Base-by-base conservation (phyloP, 371 early-diverging fungal species). In the Polyrhizophydium stewartii region DNA sequence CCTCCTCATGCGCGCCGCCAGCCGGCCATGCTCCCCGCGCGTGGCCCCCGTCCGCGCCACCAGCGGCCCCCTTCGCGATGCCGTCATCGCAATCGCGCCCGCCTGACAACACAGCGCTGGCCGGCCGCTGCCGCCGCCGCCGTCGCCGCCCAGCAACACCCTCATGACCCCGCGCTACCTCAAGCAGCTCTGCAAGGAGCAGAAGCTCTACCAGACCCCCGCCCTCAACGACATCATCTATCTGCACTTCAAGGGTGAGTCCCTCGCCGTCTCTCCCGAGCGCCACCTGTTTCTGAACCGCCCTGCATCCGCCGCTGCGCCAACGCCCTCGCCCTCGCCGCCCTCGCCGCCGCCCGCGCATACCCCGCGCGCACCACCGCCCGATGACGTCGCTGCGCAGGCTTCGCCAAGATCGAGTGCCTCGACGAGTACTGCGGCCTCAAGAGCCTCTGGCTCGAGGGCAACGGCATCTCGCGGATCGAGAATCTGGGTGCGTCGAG, bases 191-290 rank as follows among this genome's bases (percentile, higher is more conserved):
- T 81, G 82, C 59, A 51, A 66, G 12, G 82, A 82, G 64, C 81
- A 83, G 56, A 73, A 80, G 60, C 68, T 75, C 0, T 83, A 83
- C 60, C 61, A 64, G 40, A 82, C 82, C 0, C 81, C 84, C 1
- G 60, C 58, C 50, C 64, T 83, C 25, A 83, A 83, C 60, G 84
- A 83, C 65, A 71, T 69, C 51, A 46, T 83, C 28, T 83, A 80
- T 40, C 72, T 83, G 50, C 84, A 83, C 60, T 83, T 74, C 63
- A 79, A 83, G 72, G 83, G 83, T 78, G 60, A 19, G 30, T 19
- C 19, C 40, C 40, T 40, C 19, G 40, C 40, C 19, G 40, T 40
- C 19, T 40, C 12, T 19, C 19, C 10, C 12, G 12, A 40, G 12
- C 40, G 19, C 12, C 19, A 40, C 40, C 12, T 12, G 10, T 40